phyloP scores from a whole-genome alignment of 2,329 filamentous ascomycete genomes.

The Aplosporella prunicola region DNA sequence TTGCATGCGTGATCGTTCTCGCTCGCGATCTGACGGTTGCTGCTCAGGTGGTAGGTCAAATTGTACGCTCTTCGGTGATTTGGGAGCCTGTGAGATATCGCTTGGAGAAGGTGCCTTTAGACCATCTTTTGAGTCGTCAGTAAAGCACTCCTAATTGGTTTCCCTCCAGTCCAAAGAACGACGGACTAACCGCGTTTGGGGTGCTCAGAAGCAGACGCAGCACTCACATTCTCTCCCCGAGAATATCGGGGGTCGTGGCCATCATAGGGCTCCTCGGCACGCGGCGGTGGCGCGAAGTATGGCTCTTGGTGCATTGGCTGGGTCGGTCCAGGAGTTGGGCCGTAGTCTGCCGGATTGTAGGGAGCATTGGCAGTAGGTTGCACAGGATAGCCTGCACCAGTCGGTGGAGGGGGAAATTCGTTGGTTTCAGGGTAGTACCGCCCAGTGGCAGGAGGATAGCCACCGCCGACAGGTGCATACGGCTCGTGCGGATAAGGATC shows the following conservation, averaged over 20 bases:
- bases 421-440: slow-evolving; percentile 38
- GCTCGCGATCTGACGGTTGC: background rate
- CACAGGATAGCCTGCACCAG: slow-evolving; percentile 18
- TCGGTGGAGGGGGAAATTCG: slow-evolving; percentile 42
- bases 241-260: slow-evolving; percentile 26
- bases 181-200: slow-evolving; percentile 27
- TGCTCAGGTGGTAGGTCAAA: slow-evolving; percentile 28
- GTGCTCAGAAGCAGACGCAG: slow-evolving; percentile 25
- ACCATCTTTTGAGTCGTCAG: slow-evolving; percentile 15
- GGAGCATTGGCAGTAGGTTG: slow-evolving; percentile 20
- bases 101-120: slow-evolving; percentile 13
- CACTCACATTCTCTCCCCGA: slow-evolving; percentile 42
- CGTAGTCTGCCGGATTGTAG: slow-evolving; percentile 39
- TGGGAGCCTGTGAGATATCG: slow-evolving; percentile 16
- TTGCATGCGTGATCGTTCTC: background rate
- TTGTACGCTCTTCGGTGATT: slow-evolving; percentile 25
- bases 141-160: slow-evolving; percentile 5
- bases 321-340: slow-evolving; percentile 17
- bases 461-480: slow-evolving; percentile 16
- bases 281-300: slow-evolving; percentile 22
- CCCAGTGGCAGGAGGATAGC: slow-evolving; percentile 20
- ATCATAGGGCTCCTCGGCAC: slow-evolving; percentile 14
- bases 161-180: slow-evolving; percentile 13
- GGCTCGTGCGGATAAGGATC: slow-evolving; percentile 17
- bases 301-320: slow-evolving; percentile 15